Evolutionary conservation across 164 flowering plant genomes (phyloP), one percentile per base, ranked within the genome.

Genomic region (Platanus orientalis): DNA sequence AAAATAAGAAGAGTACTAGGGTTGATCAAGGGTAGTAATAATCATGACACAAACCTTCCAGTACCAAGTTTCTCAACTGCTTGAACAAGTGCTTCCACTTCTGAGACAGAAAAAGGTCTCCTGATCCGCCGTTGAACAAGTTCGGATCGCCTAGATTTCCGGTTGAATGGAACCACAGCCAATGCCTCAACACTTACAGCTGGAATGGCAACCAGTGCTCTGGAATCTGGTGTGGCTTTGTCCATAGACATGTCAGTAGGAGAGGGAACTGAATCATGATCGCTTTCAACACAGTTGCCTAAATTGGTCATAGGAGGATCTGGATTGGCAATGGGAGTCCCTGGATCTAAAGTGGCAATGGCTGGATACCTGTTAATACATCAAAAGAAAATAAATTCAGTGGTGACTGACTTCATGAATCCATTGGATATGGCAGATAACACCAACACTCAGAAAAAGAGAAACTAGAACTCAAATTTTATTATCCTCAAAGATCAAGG

Each of bases 61-160:
- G 97, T 95, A 42, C 99, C 99, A 66, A 95, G 89, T 67, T 88
- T 84, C 86, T 92, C 99, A 63, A 95, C 99, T 2, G 98, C 96
- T 61, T 88, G 94, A 56, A 95, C 99, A 57, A 95, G 84, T 30
- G 97, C 97, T 80, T 95, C 99, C 28, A 95, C 99, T 78, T 95
- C 99, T 54, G 86, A 57, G 21, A 95, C 98, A 69, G 99, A 83
- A 67, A 95, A 95, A 42, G 99, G 99, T 58, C 99, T 70, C 71
- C 99, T 89, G 21, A 82, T 88, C 51, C 99, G 75, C 21, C 99
- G 96, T 67, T 87, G 98, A n/a, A 62, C 86, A 57, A 85, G 67
- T 61, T 95, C 99, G 44, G 88, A 69, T 27, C 80, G 76, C 70
- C 80, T 87, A 25, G 84, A 78, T 76, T 92, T 89, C 65, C 78